Base-by-base conservation (phyloP, 768 basidiomycete genomes). In the Psilocybe tampanensis region DNA sequence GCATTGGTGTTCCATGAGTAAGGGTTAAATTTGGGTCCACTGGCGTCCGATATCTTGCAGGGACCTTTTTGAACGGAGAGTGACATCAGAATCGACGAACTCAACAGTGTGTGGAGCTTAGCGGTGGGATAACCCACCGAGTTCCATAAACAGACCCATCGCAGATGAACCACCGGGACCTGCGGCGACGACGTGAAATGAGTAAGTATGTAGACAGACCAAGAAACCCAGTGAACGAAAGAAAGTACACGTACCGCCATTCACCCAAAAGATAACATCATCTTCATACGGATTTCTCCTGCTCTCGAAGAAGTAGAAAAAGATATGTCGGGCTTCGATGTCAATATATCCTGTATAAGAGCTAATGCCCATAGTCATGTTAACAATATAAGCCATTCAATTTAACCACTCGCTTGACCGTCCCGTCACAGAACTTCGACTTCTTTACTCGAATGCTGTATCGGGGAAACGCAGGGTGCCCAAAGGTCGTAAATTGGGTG, bases 221-320 rank as follows among this genome's bases (percentile, higher is more conserved):
- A n/a, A n/a, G n/a, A n/a, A n/a, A n/a, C n/a, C n/a, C n/a, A 65
- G 83, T 41, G 70, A 69, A 47, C 67, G 1, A 21, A 73, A 4
- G 72, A 73, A n/a, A n/a, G n/a, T n/a, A n/a, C 19, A 44, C 48
- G 15, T 13, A 67, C 78, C 88, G 55, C 79, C 79, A 52, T 76
- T 80, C 0, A 76, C 77, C 80, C 80, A 81, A 63, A 86, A 82
- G 8, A 86, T 82, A 8, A 86, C 80, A 59, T 86, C 84, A 64
- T 86, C 85, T 54, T 72, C 80, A 32, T 77, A 78, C 4, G 86
- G 85, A 56, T 86, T 73, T 47, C 70, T 79, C 49, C 90, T 74
- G 53, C 84, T 86, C 67, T 91, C 88, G 66, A 91, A 91, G 67
- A 90, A 90, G 73, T 88, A 88, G 76, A 90, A 90, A 66, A 86